Evolutionary conservation across 2,329 filamentous ascomycete genomes (phyloP).

Genomic region (Aspergillus arachidicola): DNA sequence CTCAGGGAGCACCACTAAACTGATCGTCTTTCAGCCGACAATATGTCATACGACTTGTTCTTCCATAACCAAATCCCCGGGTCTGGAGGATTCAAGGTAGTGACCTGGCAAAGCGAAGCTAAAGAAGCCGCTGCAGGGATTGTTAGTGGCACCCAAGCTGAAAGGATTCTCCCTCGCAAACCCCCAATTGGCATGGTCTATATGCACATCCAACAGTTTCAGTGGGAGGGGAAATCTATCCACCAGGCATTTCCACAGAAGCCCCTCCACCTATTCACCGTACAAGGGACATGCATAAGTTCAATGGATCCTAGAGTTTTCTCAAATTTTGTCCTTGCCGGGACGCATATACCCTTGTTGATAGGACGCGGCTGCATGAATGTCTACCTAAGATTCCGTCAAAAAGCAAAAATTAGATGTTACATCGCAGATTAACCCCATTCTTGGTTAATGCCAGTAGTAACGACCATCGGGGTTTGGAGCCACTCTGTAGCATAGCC

Average conservation of each 20-base stretch:
- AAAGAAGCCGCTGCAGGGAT: not conserved
- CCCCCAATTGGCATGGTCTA: not conserved
- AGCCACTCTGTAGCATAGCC: not conserved
- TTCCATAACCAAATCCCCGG: not conserved
- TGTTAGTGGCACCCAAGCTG: not conserved
- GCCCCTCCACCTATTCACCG: not conserved
- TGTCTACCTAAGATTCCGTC: not conserved
- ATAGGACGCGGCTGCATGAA: not conserved
- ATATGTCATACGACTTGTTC: not conserved
- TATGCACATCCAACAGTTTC: conserved; percentile 3
- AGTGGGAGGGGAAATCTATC: not conserved
- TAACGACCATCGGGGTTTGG: not conserved
- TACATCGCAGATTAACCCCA: not conserved
- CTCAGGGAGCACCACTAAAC: not conserved
- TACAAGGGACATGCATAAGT: not conserved
- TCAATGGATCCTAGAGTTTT: not conserved
- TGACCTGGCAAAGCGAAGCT: not conserved
- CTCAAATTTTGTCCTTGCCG: not conserved
- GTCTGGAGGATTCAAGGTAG: not conserved
- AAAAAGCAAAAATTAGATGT: conserved; percentile 1
- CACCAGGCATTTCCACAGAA: not conserved
- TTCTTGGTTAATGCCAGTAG: not conserved
- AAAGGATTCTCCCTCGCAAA: not conserved
- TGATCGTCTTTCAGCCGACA: not conserved
- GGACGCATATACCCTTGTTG: not conserved